phyloP scores from a whole-genome alignment of 1,139 yeast species.

The Protomyces gravidus region DNA sequence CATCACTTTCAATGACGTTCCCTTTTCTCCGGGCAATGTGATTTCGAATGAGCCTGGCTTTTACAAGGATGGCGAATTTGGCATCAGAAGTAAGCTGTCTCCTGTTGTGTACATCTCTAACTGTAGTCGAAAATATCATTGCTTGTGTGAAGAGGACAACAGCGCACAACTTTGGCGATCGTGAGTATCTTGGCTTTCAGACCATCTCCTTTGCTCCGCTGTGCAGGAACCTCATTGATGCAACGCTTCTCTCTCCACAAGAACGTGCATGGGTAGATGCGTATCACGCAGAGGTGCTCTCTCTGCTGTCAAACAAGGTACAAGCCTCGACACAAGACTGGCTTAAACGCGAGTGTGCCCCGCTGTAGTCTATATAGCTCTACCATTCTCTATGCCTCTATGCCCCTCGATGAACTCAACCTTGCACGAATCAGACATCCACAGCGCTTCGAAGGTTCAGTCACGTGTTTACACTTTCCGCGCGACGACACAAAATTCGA shows the following conservation, averaged over 20 bases:
- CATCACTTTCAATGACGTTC: slow-evolving; percentile 38
- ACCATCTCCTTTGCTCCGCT: slow-evolving; percentile 80
- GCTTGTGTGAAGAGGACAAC: slow-evolving; percentile 53
- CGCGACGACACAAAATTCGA: too few relatives aligned
- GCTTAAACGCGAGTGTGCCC: slow-evolving; percentile 21
- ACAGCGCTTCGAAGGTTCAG: too few relatives aligned
- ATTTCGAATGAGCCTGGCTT: slow-evolving; percentile 94
- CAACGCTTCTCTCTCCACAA: slow-evolving; percentile 51
- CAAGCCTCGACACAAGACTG: slow-evolving; percentile 4
- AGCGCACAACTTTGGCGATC: slow-evolving; percentile 47
- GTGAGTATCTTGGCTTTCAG: slow-evolving; percentile 66
- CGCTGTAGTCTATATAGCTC: slow-evolving; percentile 5
- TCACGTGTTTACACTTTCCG: too few relatives aligned
- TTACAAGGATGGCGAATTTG: slow-evolving; percentile 88
- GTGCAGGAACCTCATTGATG: slow-evolving; percentile 63
- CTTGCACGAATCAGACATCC: too few relatives aligned
- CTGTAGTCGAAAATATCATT: slow-evolving; percentile 63
- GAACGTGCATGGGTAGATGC: slow-evolving; percentile 66
- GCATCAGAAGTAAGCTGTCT: slow-evolving; percentile 55
- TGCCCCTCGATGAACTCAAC: too few relatives aligned
- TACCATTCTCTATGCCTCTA: too few relatives aligned
- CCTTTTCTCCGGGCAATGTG: slow-evolving; percentile 67
- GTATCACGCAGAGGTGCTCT: slow-evolving; percentile 64
- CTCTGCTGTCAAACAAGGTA: slow-evolving; percentile 46
- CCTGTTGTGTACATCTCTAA: not conserved